Percentiles rank a stretch among this genome's conserved stretches.
Evolutionary conservation across 495 filamentous ascomycete species (phyloP).

Genomic region (Aeminium ludgeri): DNA sequence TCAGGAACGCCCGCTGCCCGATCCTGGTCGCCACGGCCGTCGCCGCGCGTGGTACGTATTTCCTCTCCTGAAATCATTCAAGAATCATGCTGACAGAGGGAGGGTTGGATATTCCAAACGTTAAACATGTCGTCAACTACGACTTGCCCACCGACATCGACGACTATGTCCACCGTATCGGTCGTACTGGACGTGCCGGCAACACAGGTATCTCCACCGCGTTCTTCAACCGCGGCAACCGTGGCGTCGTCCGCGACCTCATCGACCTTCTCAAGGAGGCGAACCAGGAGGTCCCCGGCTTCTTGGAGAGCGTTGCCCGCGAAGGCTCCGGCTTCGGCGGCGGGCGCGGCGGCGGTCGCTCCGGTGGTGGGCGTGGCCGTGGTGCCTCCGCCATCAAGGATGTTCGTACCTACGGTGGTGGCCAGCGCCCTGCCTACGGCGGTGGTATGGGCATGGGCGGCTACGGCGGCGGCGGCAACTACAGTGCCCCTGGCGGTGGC

Average conservation of each 20-base stretch:
- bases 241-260: slow-evolving; percentile 86
- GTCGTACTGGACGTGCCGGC: slow-evolving; percentile 98
- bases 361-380: slow-evolving; percentile 50
- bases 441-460: slow-evolving; percentile 35
- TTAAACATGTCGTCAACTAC: slow-evolving; percentile 97
- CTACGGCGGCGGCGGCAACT: slow-evolving; percentile 27
- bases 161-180: slow-evolving; percentile 97
- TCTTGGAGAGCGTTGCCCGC: slow-evolving; percentile 91
- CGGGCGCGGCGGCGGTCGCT: slow-evolving; percentile 41
- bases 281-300: slow-evolving; percentile 85
- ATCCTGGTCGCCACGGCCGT: slow-evolving; percentile 95
- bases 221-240: slow-evolving; percentile 99
- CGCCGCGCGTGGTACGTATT: slow-evolving; percentile 56
- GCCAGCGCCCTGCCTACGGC: slow-evolving; percentile 25
- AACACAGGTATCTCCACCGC: slow-evolving; percentile 97
- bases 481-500: slow-evolving; percentile 24
- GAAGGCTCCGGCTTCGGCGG: slow-evolving; percentile 65
- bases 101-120: slow-evolving; percentile 84
- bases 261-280: slow-evolving; percentile 94
- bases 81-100: too few relatives aligned
- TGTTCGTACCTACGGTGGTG: slow-evolving; percentile 64
- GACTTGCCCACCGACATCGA: slow-evolving; percentile 97
- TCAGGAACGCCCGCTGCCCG: slow-evolving; percentile 86
- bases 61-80: too few relatives aligned
- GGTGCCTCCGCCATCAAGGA: slow-evolving; percentile 60